These are phyloP conservation scores for Colletotrichum eleusines DNA, from an alignment of 2,329 filamentous ascomycete genomes.

Conservation along the genomic window DNA sequence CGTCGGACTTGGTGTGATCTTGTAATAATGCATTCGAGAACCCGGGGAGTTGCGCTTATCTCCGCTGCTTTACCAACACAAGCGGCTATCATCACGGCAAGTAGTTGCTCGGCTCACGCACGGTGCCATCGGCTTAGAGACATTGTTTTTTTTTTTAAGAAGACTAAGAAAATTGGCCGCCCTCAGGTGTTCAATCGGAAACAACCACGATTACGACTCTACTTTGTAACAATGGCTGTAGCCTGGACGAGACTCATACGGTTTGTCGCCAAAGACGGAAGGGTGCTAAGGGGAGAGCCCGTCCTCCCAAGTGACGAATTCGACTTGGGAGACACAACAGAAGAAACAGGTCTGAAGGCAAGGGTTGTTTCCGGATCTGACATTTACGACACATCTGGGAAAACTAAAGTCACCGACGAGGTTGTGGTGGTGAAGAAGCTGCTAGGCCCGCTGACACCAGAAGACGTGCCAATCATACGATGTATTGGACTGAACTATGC, in stretches of 20 bases:
- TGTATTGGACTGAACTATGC: conserved; percentile 72
- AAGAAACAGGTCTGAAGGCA: conserved; percentile 62
- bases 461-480: conserved; percentile 67
- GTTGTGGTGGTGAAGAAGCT: conserved; percentile 65
- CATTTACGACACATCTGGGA: conserved; percentile 59
- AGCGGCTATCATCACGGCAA: not conserved
- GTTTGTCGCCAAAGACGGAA: conserved; percentile 64
- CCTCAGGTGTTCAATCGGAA: not conserved
- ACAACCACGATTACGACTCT: not conserved
- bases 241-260: conserved; percentile 67
- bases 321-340: conserved; percentile 62
- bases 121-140: too few relatives aligned
- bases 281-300: conserved; percentile 64
- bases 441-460: conserved; percentile 62
- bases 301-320: conserved; percentile 58
- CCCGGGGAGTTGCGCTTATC: conserved; percentile 9
- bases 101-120: too few relatives aligned
- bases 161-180: not conserved
- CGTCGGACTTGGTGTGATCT: not conserved
- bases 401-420: conserved; percentile 65
- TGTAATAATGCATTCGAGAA: not conserved
- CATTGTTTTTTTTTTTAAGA: not conserved
- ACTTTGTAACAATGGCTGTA: conserved; percentile 46
- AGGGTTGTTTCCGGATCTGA: conserved; percentile 64
- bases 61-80: not conserved